A percentile compares a stretch with the other conserved stretches of the same genome.
phyloP scores from a whole-genome alignment of 1,284 basidiomycete species.

The Thelephora terrestris region DNA sequence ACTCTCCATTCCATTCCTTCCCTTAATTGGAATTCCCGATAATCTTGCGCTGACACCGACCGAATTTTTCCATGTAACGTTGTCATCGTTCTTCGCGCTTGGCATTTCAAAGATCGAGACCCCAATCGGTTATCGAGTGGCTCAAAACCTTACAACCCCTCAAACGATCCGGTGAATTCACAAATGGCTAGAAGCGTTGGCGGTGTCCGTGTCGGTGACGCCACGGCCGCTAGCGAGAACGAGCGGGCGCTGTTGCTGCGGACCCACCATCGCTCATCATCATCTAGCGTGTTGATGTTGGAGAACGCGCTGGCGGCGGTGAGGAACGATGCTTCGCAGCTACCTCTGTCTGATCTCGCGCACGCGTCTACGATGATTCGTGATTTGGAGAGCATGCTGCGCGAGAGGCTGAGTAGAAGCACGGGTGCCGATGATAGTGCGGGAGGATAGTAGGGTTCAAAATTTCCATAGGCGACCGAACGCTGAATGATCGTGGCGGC shows the following conservation, averaged over 20 bases:
- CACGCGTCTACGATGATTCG: constrained; percentile 9
- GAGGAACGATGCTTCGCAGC: constrained; percentile 12
- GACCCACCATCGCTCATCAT: too few relatives aligned
- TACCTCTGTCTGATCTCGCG: constrained; percentile 12
- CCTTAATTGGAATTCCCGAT: too few relatives aligned
- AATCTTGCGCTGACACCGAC: too few relatives aligned
- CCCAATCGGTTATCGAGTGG: too few relatives aligned
- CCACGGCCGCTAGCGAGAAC: constrained; percentile 10
- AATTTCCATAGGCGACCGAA: too few relatives aligned
- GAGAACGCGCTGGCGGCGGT: constrained; percentile 10
- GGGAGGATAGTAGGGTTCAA: too few relatives aligned
- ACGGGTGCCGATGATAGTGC: background rate
- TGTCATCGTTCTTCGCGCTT: too few relatives aligned
- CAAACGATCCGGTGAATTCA: background rate
- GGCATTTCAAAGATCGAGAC: too few relatives aligned
- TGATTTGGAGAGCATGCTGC: constrained; percentile 9
- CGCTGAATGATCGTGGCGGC: background rate
- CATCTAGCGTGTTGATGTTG: constrained; percentile 8
- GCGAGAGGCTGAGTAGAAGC: constrained; percentile 7
- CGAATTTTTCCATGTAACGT: too few relatives aligned
- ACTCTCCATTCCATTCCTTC: too few relatives aligned
- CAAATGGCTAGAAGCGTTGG: background rate
- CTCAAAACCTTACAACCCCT: too few relatives aligned
- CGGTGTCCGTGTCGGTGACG: background rate
- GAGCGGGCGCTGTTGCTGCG: background rate